phyloP scores from a whole-genome alignment of 78 protist genomes.

The Chrysochromulina parva region DNA sequence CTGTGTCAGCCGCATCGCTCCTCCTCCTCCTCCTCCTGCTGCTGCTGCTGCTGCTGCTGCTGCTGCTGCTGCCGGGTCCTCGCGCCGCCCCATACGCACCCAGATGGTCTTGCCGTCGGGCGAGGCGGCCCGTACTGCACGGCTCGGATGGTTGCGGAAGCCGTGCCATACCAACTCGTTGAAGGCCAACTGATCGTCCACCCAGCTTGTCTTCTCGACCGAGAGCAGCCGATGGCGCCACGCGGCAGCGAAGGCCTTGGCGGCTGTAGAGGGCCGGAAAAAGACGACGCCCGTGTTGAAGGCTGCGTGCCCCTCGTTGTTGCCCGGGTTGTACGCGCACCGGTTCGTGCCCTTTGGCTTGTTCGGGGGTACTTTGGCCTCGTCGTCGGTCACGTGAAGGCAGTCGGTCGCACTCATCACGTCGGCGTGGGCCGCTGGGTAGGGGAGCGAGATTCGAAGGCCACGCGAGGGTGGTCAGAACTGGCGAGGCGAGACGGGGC shows the following conservation, averaged over 20 bases:
- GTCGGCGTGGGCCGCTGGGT: background rate
- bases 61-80: too few species aligned
- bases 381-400: background rate
- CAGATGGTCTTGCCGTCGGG: background rate
- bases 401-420: background rate
- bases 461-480: too few species aligned
- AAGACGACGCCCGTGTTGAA: constrained; percentile 17
- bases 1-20: too few species aligned
- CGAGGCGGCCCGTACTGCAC: background rate
- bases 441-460: too few species aligned
- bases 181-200: background rate
- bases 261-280: background rate
- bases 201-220: background rate
- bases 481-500: too few species aligned
- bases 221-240: constrained; percentile 10
- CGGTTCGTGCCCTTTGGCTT: background rate
- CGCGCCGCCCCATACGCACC: background rate
- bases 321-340: background rate
- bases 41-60: too few species aligned
- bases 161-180: background rate
- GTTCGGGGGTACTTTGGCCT: too few species aligned
- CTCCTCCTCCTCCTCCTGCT: too few species aligned
- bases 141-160: background rate
- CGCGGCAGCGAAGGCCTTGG: constrained; percentile 1
- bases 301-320: background rate